Evolutionary conservation across 169 alveolate genomes (phyloP), one percentile per base, ranked within the genome.

Genomic region (Eimeria falciformis): DNA sequence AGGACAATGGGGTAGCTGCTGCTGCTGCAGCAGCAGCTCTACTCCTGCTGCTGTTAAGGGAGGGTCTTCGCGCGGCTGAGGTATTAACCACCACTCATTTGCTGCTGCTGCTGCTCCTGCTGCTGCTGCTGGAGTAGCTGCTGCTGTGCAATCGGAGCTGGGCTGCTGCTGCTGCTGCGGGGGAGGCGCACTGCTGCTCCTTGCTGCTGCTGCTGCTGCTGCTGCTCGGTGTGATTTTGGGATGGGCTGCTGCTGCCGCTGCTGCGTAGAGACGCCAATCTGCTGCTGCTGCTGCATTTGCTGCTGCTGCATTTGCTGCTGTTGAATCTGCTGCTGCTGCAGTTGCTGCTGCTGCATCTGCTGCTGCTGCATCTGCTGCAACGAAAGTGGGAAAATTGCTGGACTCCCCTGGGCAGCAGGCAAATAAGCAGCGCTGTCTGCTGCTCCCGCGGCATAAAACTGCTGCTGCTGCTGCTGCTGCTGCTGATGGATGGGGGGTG

Each of bases 1-100:
- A 3, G 91, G 87, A 56, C 73, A 77, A 3, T 45, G 56, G 14
- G 88, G 94, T 1, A 79, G 94, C 66, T 40, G 84, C 84, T 75
- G 66, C 84, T 75, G 84, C 65, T 75, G 84, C 56, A 75, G 56
- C 84, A 75, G 65, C 84, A n/a, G 27, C 37, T 75, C 84, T 6
- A 75, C 84, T 0, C 45, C 84, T 43, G 56, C 84, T 75, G 84
- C 84, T 3, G 84, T 40, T 27, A 75, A 23, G 27, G 84, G 84
- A 3, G 84, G 84, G 65, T 43, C 65, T 29, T 75, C 84, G 6
- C 84, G 56, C 11, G 84, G 84, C 66, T 75, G 84, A 18, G 84
- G 84, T 40, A 75, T 62, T 18, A 21, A 18, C 84, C 84, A 75
- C 84, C 84, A 75, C 23, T 75, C 81, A 6, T 69, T 53, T 9